Evolutionary conservation across 1,139 yeast genomes (phyloP), one percentile per base, ranked within the genome.

Genomic region (Taphrina wiesneri): DNA sequence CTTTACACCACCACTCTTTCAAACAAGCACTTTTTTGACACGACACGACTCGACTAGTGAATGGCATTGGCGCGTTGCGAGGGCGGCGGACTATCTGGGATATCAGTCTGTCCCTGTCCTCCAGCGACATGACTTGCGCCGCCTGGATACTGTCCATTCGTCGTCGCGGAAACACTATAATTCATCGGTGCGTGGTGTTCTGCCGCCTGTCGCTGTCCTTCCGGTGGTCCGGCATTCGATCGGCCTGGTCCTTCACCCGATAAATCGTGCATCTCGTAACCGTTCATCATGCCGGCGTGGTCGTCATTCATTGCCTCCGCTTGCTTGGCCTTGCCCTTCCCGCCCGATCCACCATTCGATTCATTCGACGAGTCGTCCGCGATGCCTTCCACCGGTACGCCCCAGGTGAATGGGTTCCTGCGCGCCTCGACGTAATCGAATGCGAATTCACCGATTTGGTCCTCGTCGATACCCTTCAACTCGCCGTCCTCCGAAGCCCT

Each of bases 361-460:
- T 39, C 45, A 23, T 54, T 39, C 21, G 59, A 54, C 3, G 49
- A 23, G 7, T 54, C 59, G 49, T 54, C 59, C 15, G 59, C 21
- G 36, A 54, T 30, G 34, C 65, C 65, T 21, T 61, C 62, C 30
- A 56, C 61, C 4, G 67, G 54, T 17, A 61, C 65, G 28, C 65
- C 65, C 86, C 86, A 89, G 71, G 90, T 89, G 74, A 88, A 83
- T 78, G 88, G 92, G 77, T 92, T 96, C 76, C 98, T 85, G 77
- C 98, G 85, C 23, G 92, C 96, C 79, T 93, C 99, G 68, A 93
- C 97, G 75, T 91, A 93, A 78, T 93, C 98, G 76, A 92, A 93
- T 25, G 99, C 99, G 78, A 93, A 93, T 77, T 93, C 98, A 65
- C 99, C 99, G 72, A 93, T 90, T 79, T 93, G 97, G 77, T 90